A percentile compares a stretch with the other conserved stretches of the same genome.
These are phyloP conservation scores for Globisporangium apiculatum DNA, from an alignment of 352 stramenopile species.

Conservation along the genomic window DNA sequence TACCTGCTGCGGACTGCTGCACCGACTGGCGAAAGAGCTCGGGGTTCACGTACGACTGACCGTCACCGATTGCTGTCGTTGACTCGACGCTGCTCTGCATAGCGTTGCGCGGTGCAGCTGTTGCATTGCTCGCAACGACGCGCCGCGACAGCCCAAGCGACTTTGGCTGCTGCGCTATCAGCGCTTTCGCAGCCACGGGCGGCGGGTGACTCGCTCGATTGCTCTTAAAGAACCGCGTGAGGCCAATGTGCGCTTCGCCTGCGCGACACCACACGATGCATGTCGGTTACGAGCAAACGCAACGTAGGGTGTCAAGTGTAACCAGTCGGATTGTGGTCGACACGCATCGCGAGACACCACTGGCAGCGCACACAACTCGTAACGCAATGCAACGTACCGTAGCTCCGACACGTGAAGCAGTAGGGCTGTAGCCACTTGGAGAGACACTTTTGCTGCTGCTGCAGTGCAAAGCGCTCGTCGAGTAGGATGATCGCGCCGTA, in stretches of 20 bases:
- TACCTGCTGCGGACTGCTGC: constrained; percentile 15
- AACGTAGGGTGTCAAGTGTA: too few species aligned
- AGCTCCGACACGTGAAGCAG: constrained; percentile 51
- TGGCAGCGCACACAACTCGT: background rate
- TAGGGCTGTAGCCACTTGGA: constrained; percentile 94
- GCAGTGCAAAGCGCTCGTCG: constrained; percentile 94
- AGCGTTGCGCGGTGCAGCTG: background rate
- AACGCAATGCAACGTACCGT: constrained; percentile 30
- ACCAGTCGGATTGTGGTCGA: too few species aligned
- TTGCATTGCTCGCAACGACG: constrained; percentile 6
- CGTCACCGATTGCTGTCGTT: constrained; percentile 53
- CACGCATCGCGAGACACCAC: too few species aligned
- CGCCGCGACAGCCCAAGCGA: constrained; percentile 31
- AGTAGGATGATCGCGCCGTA: constrained; percentile 97
- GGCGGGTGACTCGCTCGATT: constrained; percentile 45
- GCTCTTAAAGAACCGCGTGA: constrained; percentile 77
- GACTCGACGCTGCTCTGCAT: constrained; percentile 6
- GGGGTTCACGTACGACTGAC: constrained; percentile 77
- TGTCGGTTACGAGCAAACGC: too few species aligned
- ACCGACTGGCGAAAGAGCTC: constrained; percentile 34
- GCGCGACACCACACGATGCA: background rate
- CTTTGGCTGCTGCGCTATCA: constrained; percentile 21
- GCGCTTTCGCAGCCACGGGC: constrained; percentile 14
- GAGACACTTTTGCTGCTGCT: constrained; percentile 87
- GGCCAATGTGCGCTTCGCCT: constrained; percentile 79